These are phyloP conservation scores for Papiliotrema fonsecae DNA, from an alignment of 1,284 basidiomycete genomes.

Conservation along the genomic window DNA sequence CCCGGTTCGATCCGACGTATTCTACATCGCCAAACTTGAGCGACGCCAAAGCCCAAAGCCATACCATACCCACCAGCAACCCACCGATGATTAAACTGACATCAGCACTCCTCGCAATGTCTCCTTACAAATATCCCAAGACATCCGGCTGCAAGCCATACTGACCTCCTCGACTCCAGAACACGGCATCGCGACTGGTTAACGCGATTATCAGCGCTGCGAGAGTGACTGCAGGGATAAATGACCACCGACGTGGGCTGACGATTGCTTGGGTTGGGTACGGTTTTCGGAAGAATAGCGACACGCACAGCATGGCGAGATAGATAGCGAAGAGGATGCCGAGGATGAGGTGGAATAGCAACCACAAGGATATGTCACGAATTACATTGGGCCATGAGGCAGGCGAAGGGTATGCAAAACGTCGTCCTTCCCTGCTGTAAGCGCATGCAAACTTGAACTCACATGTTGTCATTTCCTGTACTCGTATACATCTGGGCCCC, in stretches of 20 bases:
- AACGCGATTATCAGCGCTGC: neutral
- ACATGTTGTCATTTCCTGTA: slow-evolving; percentile 10
- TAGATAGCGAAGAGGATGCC: slow-evolving; percentile 15
- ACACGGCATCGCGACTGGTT: slow-evolving; percentile 8
- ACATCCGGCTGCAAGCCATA: slow-evolving; percentile 13
- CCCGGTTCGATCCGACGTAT: neutral
- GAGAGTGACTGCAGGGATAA: neutral
- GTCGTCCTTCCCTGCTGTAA: neutral
- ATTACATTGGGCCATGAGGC: slow-evolving; percentile 14
- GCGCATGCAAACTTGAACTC: slow-evolving; percentile 1
- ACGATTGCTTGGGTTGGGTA: neutral
- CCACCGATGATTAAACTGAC: neutral
- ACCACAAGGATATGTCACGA: slow-evolving; percentile 12
- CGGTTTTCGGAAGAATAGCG: neutral
- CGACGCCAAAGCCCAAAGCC: neutral
- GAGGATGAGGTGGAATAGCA: slow-evolving; percentile 23
- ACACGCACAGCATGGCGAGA: neutral
- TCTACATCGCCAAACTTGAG: neutral
- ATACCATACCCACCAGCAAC: neutral
- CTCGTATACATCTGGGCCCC: slow-evolving; percentile 16
- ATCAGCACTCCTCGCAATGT: slow-evolving; percentile 4
- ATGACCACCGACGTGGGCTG: neutral
- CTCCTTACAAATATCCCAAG: slow-evolving; percentile 25
- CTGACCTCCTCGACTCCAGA: slow-evolving; percentile 13
- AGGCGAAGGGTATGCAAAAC: slow-evolving; percentile 2